Base-by-base conservation (phyloP, 169 alveolate genomes). In the Plasmodium fragile region DNA sequence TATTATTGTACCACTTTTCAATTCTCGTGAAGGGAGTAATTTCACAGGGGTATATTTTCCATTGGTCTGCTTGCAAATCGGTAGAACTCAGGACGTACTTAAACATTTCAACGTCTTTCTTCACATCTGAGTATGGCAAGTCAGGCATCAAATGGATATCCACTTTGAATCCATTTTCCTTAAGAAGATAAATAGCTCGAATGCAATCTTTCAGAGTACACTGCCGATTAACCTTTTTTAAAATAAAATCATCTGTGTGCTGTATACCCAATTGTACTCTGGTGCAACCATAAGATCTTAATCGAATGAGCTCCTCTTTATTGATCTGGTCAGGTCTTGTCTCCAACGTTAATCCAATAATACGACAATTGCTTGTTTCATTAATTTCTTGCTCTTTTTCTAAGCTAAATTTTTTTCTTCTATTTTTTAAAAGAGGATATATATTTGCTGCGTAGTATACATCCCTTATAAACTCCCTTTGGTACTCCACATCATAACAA, bases 11-110 rank as follows among this genome's bases (percentile, higher is more conserved):
- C 98, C 98, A 96, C 82, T 96, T 96, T 93, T 97, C 99, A 49
- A 98, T 98, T 36, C 93, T 95, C 10, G 99, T 95, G 81, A 98
- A 98, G n/a, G 99, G 99, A 11, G 99, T 97, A 82, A 98, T 98
- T 92, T 98, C 99, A 92, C 99, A 98, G 11, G 99, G 99, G 80
- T 98, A 98, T 36, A 98, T 97, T 94, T 98, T 98, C 99, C 99
- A 98, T 90, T 98, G 99, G 92, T 98, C 99, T 3, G 98, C 99
- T 95, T 98, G 99, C 49, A 98, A 97, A 32, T 95, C 96, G 52
- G 97, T 97, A 52, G 97, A 95, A 55, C 96, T 80, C 45, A 98
- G 92, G 16, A 97, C 96, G 77, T 95, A 93, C 77, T 96, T 92
- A 84, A 98, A 97, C 99, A 98, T 98, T 82, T 92, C 96, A 73